Evolutionary conservation across 768 basidiomycete genomes (phyloP).

Genomic region (Hericium rajendrae): DNA sequence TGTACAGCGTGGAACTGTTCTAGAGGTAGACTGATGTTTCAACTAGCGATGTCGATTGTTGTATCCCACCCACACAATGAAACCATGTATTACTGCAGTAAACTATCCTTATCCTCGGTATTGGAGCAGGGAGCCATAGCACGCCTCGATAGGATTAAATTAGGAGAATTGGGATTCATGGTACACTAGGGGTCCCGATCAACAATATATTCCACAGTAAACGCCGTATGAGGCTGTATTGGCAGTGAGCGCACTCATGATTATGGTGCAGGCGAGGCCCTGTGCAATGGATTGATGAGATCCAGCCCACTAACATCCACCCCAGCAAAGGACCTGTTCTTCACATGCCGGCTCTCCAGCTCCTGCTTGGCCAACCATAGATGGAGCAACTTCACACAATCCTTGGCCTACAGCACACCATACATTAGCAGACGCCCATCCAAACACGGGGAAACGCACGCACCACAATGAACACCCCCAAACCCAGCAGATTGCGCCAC

Average conservation of each 20-base stretch:
- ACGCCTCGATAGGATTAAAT: neutral
- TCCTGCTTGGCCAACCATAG: constrained; percentile 65
- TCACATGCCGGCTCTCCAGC: constrained; percentile 56
- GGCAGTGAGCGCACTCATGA: neutral
- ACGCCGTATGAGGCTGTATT: too few species aligned
- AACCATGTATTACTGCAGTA: neutral
- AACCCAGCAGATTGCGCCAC: constrained; percentile 65
- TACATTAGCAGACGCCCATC: too few species aligned
- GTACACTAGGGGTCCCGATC: too few species aligned
- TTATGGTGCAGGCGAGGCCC: neutral
- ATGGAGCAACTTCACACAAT: constrained; percentile 57
- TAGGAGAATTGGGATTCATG: too few species aligned
- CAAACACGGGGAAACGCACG: constrained; percentile 13
- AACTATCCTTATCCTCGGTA: neutral
- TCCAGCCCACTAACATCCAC: constrained; percentile 62
- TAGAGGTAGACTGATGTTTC: constrained; percentile 55
- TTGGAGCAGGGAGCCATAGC: neutral
- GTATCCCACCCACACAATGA: neutral
- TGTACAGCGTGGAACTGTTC: constrained; percentile 74
- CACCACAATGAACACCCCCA: constrained; percentile 61
- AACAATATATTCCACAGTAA: too few species aligned
- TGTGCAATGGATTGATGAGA: constrained; percentile 30
- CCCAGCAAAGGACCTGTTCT: constrained; percentile 62
- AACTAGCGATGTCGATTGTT: neutral
- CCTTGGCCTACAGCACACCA: constrained; percentile 40